Evolutionary conservation across 2,329 filamentous ascomycete species (phyloP).

Genomic region (Tolypocladium paradoxum): DNA sequence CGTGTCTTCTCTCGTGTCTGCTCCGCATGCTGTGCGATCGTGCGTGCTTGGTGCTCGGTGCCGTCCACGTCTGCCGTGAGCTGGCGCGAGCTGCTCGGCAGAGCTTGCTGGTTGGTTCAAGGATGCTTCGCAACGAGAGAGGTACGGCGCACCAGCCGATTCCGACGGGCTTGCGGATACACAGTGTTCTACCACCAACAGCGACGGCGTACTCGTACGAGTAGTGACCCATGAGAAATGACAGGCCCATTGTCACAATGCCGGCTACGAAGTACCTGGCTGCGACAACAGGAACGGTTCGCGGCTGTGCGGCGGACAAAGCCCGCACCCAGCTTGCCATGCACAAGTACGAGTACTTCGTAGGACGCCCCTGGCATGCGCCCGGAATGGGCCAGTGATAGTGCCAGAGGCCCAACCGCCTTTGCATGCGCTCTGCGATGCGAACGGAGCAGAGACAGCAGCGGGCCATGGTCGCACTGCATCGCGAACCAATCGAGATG

Average conservation of each 20-base stretch:
- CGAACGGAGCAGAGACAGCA: background rate
- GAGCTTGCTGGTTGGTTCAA: background rate
- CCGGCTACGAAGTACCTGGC: too few species aligned
- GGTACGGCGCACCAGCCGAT: too few species aligned
- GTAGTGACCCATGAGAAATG: too few species aligned
- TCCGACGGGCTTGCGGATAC: too few species aligned
- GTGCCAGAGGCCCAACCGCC: background rate
- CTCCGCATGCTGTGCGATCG: background rate
- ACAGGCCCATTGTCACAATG: background rate
- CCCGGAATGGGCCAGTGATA: background rate
- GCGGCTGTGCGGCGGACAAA: background rate
- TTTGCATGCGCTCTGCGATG: too few species aligned
- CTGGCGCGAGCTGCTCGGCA: background rate
- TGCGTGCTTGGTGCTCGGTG: background rate
- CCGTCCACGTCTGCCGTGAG: background rate
- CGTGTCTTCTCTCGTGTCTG: background rate
- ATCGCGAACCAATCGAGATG: background rate
- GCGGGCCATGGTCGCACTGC: background rate
- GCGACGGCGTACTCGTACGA: too few species aligned
- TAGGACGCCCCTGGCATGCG: too few species aligned
- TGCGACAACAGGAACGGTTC: background rate
- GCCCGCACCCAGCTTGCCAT: background rate
- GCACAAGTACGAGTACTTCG: too few species aligned
- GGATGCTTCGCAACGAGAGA: too few species aligned
- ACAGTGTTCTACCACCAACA: background rate